Evolutionary conservation across 2,329 filamentous ascomycete species (phyloP).

Genomic region (Cladobotryum mycophilum): DNA sequence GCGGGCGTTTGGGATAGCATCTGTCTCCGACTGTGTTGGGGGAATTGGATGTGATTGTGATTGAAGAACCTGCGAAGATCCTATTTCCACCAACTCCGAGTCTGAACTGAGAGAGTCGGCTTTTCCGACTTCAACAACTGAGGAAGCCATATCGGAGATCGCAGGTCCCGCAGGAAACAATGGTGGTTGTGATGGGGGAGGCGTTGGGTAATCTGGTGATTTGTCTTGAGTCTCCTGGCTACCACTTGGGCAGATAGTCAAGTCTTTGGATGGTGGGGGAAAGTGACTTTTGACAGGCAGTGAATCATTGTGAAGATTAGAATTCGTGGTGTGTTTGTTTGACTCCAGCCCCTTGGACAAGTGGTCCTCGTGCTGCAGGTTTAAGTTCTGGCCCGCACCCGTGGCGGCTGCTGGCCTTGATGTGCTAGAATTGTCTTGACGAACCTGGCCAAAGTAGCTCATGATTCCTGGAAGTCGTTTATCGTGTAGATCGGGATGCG

Average conservation of each 20-base stretch:
- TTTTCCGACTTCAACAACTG: constrained; percentile 19
- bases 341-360: constrained; percentile 27
- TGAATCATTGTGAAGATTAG: constrained; percentile 18
- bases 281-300: constrained; percentile 13
- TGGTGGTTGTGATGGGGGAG: constrained; percentile 45
- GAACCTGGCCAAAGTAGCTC: constrained; percentile 99
- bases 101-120: constrained; percentile 15
- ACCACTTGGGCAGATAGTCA: constrained; percentile 8
- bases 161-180: constrained; percentile 32
- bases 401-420: constrained; percentile 30
- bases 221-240: constrained; percentile 10
- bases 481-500: constrained; percentile 87
- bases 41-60: background rate
- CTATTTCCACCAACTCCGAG: constrained; percentile 5
- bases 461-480: constrained; percentile 94
- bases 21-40: constrained; percentile 1
- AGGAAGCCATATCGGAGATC: constrained; percentile 21
- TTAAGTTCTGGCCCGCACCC: constrained; percentile 18
- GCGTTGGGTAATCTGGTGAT: constrained; percentile 47
- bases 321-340: constrained; percentile 21
- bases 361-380: constrained; percentile 19
- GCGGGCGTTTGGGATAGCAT: background rate
- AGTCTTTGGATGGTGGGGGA: constrained; percentile 3
- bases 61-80: constrained; percentile 5
- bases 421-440: constrained; percentile 52